Conservation (phyloP, 2,329 filamentous ascomycete species). For the Apiospora pterosperma region DNA sequence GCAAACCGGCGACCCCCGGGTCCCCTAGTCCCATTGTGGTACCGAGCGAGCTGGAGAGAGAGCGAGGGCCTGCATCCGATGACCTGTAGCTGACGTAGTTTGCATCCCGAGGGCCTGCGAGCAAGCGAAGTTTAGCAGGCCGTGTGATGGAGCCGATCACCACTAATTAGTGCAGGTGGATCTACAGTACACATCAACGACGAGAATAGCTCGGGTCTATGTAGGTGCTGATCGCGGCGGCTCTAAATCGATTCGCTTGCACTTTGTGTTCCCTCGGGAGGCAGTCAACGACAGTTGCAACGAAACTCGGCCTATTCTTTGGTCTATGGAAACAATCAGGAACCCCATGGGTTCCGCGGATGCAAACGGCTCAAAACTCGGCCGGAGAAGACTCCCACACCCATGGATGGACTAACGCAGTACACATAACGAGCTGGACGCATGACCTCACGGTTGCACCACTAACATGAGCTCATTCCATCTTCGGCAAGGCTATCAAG, state of each 20-base stretch:
- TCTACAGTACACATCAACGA: background rate
- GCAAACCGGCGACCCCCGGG: background rate
- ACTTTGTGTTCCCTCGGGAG: background rate
- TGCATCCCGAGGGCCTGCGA: background rate
- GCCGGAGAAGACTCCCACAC: background rate
- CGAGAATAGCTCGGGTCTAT: background rate
- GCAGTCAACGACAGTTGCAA: background rate
- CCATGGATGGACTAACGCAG: background rate
- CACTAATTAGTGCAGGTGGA: background rate
- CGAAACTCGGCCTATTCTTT: background rate
- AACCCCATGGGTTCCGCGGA: background rate
- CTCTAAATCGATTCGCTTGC: background rate
- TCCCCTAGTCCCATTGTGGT: background rate
- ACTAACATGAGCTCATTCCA: background rate
- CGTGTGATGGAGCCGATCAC: background rate
- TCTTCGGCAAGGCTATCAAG: background rate
- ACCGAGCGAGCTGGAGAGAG: background rate
- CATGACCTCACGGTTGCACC: background rate
- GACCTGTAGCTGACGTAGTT: background rate
- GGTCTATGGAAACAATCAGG: background rate
- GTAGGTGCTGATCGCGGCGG: background rate
- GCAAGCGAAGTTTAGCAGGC: background rate
- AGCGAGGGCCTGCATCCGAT: background rate
- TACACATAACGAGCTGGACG: background rate
- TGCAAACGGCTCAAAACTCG: background rate